These are phyloP conservation scores for Mariannaea elegans DNA, from an alignment of 2,329 filamentous ascomycete genomes.

Conservation along the genomic window DNA sequence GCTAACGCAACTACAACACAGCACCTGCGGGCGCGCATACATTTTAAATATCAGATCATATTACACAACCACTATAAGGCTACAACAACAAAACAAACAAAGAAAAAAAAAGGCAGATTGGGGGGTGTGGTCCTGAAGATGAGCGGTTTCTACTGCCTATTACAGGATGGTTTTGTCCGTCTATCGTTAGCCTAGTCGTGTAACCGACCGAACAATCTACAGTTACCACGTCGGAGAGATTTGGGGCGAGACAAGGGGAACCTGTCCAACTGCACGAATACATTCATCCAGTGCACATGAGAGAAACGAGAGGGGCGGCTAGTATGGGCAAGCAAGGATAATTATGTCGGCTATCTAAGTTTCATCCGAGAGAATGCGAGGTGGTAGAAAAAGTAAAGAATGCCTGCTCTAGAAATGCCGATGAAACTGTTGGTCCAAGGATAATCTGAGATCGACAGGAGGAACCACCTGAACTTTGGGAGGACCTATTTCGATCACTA, in stretches of 20 bases:
- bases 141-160: conserved; percentile 11
- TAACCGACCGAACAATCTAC: not conserved
- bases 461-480: conserved; percentile 4
- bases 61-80: not conserved
- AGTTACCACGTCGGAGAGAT: conserved; percentile 4
- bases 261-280: conserved; percentile 9
- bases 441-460: conserved; percentile 4
- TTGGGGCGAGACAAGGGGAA: conserved; percentile 11
- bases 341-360: not conserved
- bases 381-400: conserved; percentile 6
- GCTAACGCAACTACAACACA: conserved; percentile 14
- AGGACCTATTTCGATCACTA: conserved; percentile 4
- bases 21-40: conserved; percentile 5
- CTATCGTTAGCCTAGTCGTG: conserved; percentile 4
- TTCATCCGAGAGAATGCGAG: conserved; percentile 6
- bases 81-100: not conserved
- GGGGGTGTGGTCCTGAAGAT: not conserved
- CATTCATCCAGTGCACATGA: conserved; percentile 10
- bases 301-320: not conserved
- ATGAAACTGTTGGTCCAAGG: conserved; percentile 12
- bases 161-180: not conserved
- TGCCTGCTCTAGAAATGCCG: conserved; percentile 6
- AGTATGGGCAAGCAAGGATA: not conserved
- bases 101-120: not conserved
- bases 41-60: conserved; percentile 17